Percentiles rank a stretch among this genome's conserved stretches.
phyloP scores from a whole-genome alignment of 805 yeast genomes.

The Candida silvatica region DNA sequence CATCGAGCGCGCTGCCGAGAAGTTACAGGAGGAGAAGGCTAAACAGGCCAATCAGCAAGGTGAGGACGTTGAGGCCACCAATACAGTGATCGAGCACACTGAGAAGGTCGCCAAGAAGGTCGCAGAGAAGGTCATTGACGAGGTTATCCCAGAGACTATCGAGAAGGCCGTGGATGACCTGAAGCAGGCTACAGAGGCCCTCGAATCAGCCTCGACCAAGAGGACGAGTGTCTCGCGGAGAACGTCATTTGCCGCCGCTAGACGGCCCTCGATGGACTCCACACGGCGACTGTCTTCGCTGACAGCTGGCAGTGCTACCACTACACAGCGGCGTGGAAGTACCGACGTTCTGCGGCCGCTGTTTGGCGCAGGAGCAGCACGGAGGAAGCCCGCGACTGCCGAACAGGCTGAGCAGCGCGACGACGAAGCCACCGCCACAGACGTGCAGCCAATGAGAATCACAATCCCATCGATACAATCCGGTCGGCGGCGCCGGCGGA shows the following conservation, averaged over 20 bases:
- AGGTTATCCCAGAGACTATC: background rate
- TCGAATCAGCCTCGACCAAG: too few relatives aligned
- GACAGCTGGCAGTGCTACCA: conserved; percentile 9
- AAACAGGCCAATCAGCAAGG: background rate
- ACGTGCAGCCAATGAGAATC: conserved; percentile 2
- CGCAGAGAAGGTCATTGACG: too few relatives aligned
- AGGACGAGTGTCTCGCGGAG: conserved; percentile 1
- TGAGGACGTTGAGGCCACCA: background rate
- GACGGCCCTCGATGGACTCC: conserved; percentile 9
- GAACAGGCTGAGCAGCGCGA: conserved; percentile 3
- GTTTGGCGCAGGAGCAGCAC: conserved; percentile 1
- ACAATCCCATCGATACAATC: conserved; percentile 2
- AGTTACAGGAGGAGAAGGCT: background rate
- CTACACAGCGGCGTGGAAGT: conserved; percentile 6
- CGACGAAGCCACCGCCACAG: too few relatives aligned
- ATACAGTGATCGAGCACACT: background rate
- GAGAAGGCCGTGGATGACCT: background rate
- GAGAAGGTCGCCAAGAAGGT: too few relatives aligned
- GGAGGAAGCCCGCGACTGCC: too few relatives aligned
- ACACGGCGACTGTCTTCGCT: conserved; percentile 17
- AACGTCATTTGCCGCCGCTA: conserved; percentile 2
- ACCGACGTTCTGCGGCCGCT: conserved; percentile 2
- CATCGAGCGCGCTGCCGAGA: background rate
- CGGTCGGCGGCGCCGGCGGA: conserved; percentile 2
- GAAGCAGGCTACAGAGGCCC: too few relatives aligned